Conservation (phyloP, 768 basidiomycete genomes). For the Mycena vulgaris region DNA sequence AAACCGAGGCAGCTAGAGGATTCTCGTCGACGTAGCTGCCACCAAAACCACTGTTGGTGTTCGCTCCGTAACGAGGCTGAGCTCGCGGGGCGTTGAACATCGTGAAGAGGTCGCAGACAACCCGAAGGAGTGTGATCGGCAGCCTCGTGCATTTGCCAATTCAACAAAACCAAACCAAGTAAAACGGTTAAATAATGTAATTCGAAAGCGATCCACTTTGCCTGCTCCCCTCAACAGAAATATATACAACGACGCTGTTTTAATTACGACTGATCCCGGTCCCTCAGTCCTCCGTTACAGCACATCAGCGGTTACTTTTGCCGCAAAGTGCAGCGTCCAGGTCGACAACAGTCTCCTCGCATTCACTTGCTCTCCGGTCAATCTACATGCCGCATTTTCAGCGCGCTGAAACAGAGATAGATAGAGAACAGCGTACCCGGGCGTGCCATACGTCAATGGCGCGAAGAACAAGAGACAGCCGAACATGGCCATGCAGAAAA, state of each 20-base stretch:
- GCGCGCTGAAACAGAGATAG: conserved; percentile 13
- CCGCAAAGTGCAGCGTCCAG: conserved; percentile 96
- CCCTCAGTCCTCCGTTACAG: conserved; percentile 15
- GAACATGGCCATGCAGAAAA: conserved; percentile 74
- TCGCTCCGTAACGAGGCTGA: conserved; percentile 75
- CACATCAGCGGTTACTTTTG: conserved; percentile 57
- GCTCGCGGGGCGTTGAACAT: conserved; percentile 93
- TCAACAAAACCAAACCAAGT: conserved; percentile 18
- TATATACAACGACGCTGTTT: conserved; percentile 36
- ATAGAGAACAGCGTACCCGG: conserved; percentile 75
- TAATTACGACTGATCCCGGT: conserved; percentile 14
- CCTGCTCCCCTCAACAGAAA: conserved; percentile 16
- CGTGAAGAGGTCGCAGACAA: conserved; percentile 24
- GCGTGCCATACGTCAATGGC: conserved; percentile 96
- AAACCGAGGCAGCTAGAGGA: conserved; percentile 79
- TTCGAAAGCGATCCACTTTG: conserved; percentile 32
- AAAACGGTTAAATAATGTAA: conserved; percentile 22
- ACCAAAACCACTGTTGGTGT: conserved; percentile 72
- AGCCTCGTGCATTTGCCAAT: conserved; percentile 19
- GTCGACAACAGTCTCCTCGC: conserved; percentile 85
- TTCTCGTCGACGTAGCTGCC: conserved; percentile 85
- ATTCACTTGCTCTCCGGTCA: conserved; percentile 90
- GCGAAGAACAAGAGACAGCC: conserved; percentile 81
- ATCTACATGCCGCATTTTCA: conserved; percentile 57
- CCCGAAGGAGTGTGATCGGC: conserved; percentile 2